These are phyloP conservation scores for Zymoseptoria tritici DNA, from an alignment of 2,329 filamentous ascomycete species.

Conservation along the genomic window DNA sequence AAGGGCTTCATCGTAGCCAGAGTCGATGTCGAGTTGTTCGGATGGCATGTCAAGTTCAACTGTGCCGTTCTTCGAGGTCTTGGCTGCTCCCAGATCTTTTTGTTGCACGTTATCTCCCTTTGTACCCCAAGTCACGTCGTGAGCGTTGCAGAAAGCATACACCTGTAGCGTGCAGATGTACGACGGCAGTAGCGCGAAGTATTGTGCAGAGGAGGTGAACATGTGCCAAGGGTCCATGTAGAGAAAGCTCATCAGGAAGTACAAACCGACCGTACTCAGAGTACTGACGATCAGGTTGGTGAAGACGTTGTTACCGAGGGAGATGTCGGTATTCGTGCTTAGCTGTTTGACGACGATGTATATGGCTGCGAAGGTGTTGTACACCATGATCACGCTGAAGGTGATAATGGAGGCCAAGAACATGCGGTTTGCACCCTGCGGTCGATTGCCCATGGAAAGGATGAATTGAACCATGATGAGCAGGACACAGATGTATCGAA, in stretches of 20 bases:
- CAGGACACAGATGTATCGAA: constrained; percentile 78
- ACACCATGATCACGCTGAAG: constrained; percentile 91
- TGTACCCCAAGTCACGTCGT: constrained; percentile 98
- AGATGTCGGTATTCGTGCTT: constrained; percentile 37
- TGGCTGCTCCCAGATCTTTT: constrained; percentile 83
- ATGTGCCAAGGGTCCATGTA: constrained; percentile 99
- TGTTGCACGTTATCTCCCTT: constrained; percentile 95
- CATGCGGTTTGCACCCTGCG: constrained; percentile 86
- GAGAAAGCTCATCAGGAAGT: constrained; percentile 92
- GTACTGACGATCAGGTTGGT: constrained; percentile 89
- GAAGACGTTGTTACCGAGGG: constrained; percentile 79
- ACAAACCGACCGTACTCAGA: constrained; percentile 82
- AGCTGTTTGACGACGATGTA: constrained; percentile 87
- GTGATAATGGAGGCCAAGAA: constrained; percentile 82
- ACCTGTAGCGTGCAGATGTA: constrained; percentile 98
- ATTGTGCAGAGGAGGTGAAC: constrained; percentile 85
- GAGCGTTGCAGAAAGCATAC: constrained; percentile 98
- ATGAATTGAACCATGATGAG: constrained; percentile 95
- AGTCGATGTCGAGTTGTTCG: constrained; percentile 97
- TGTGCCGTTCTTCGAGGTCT: constrained; percentile 57
- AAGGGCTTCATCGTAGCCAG: constrained; percentile 91
- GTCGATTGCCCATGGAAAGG: constrained; percentile 88
- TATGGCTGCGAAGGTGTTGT: constrained; percentile 81
- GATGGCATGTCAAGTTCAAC: constrained; percentile 97
- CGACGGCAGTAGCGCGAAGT: constrained; percentile 82